These are phyloP conservation scores for Chrysosporium keratinophilum DNA, from an alignment of 2,329 filamentous ascomycete genomes.

Conservation along the genomic window DNA sequence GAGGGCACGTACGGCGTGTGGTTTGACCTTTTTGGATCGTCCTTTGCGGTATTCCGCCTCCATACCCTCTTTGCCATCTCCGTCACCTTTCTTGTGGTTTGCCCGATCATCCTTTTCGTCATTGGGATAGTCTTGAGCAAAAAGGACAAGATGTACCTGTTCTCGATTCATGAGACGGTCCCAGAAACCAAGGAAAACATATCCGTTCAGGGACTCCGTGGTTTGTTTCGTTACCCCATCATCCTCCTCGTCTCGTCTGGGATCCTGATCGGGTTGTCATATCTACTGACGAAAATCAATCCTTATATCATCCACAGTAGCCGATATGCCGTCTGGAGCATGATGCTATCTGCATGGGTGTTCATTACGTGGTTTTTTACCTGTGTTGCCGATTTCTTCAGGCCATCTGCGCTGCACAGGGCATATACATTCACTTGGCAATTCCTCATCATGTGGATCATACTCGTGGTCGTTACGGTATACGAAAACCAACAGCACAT, in stretches of 20 bases:
- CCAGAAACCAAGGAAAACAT: conserved; percentile 52
- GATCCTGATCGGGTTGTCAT: conserved; percentile 61
- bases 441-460: conserved; percentile 61
- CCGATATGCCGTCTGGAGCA: conserved; percentile 76
- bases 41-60: conserved; percentile 67
- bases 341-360: conserved; percentile 74
- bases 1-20: conserved; percentile 64
- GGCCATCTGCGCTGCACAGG: conserved; percentile 77
- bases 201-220: conserved; percentile 62
- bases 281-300: conserved; percentile 71
- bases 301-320: conserved; percentile 87
- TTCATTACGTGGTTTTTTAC: conserved; percentile 73
- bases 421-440: conserved; percentile 77
- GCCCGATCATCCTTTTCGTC: conserved; percentile 61
- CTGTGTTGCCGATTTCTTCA: conserved; percentile 63
- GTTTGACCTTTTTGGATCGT: conserved; percentile 82
- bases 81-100: conserved; percentile 67
- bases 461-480: conserved; percentile 62
- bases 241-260: conserved; percentile 58
- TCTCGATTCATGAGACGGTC: conserved; percentile 56
- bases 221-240: conserved; percentile 74
- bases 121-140: conserved; percentile 59
- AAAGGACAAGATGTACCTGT: conserved; percentile 78
- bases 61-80: conserved; percentile 82
- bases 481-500: conserved; percentile 64